Base-by-base conservation (phyloP, 179 eudicot species). In the Silene coronaria region DNA sequence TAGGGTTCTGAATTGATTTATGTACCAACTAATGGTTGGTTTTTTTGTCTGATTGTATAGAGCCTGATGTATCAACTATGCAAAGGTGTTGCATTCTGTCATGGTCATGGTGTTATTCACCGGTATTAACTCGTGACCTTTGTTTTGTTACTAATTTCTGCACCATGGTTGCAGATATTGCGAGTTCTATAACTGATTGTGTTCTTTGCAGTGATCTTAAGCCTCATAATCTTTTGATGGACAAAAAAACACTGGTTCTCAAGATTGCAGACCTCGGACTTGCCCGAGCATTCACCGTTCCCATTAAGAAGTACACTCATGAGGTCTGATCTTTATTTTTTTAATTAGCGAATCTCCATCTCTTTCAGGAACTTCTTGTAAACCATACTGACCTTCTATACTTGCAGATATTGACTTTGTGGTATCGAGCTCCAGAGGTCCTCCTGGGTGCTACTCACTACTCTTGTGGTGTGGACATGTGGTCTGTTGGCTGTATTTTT, bases 151-250 rank as follows among this genome's bases (percentile, higher is more conserved):
- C 19, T 30, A 12, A 30, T 51, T 30, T 55, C 14, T 76, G 57
- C 36, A 5, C 14, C 14, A 34, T 46, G 59, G 24, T 27, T 3
- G 27, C 6, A 2, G 30, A 14, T 9, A 12, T 5, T 74, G 8
- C 61, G 1, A 32, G 23, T 24, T 23, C 1, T 65, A 8, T 51
- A 5, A 65, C 60, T 65, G 45, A 24, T 65, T 65, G 45, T n/a
- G 24, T 22, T 26, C 55, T 71, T n/a, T 62, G 19, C 75, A 90
- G 97, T 88, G 97, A 91, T 32, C 96, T 91, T 13, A 91, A 91
- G 85, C 97, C 99, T 8, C 97, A 95, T 87, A 95, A 95, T 85
- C 99, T 95, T 23, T 80, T 95, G 91, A 92, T 95, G 99, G 99
- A 95, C 72, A 89, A 83, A 58, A 92, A 90, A 83, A 87, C 91